These are phyloP conservation scores for Cladosporium sp. DNA, from an alignment of 2,329 filamentous ascomycete species.

Conservation along the genomic window DNA sequence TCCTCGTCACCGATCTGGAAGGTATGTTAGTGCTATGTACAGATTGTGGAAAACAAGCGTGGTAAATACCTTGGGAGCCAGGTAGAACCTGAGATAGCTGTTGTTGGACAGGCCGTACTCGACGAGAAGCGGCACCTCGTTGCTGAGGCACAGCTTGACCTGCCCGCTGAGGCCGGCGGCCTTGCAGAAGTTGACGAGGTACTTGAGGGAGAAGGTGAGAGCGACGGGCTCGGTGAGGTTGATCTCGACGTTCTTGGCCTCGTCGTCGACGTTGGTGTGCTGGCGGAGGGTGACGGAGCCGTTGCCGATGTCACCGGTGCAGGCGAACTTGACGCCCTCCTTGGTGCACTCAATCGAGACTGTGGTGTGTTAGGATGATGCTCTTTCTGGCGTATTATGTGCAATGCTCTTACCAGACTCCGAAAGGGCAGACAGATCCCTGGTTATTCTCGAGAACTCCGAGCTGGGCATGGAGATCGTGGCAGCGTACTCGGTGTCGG, in stretches of 20 bases:
- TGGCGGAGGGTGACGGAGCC: conserved; percentile 87
- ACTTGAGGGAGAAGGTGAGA: conserved; percentile 97
- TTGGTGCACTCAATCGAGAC: conserved; percentile 95
- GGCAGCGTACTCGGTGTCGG: conserved; percentile 95
- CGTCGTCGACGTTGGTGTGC: conserved; percentile 85
- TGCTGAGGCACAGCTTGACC: conserved; percentile 90
- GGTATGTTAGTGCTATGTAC: conserved; percentile 29
- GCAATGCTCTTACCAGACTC: conserved; percentile 70
- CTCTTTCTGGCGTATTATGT: not conserved
- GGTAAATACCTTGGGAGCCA: conserved; percentile 79
- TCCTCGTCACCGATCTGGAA: conserved; percentile 65
- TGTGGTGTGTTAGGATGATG: conserved; percentile 33
- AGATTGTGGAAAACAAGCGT: not conserved
- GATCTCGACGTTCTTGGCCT: conserved; percentile 78
- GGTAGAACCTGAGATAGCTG: conserved; percentile 93
- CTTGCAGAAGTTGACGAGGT: conserved; percentile 99
- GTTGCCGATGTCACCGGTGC: conserved; percentile 90
- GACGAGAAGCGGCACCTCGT: conserved; percentile 91
- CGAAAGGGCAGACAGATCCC: conserved; percentile 83
- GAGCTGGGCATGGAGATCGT: conserved; percentile 80
- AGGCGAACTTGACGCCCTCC: conserved; percentile 93
- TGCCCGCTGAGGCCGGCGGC: conserved; percentile 72
- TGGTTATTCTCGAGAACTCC: conserved; percentile 93
- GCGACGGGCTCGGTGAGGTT: conserved; percentile 86
- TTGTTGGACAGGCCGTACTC: conserved; percentile 78